Conservation (phyloP, 116 monocot species). For the Thalassia testudinum region DNA sequence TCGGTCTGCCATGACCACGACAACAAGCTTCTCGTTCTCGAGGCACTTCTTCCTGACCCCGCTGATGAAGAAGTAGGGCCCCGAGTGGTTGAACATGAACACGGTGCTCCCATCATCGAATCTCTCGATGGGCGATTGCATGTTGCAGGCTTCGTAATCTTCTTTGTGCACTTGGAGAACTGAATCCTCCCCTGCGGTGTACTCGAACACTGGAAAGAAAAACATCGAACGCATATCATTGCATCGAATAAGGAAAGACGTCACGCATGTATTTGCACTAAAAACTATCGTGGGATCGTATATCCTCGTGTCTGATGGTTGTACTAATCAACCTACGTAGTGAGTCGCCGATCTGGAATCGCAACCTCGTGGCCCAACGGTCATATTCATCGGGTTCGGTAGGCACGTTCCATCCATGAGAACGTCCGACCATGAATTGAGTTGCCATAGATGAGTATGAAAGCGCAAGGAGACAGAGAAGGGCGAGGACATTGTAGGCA, state of each 20-base stretch:
- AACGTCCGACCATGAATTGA: slow-evolving; percentile 55
- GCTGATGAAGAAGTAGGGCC: slow-evolving; percentile 90
- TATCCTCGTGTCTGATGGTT: too few relatives aligned
- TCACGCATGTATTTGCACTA: too few relatives aligned
- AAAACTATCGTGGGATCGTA: too few relatives aligned
- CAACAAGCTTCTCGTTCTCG: slow-evolving; percentile 38
- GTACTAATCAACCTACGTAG: slow-evolving; percentile 50
- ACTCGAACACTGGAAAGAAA: slow-evolving; percentile 44
- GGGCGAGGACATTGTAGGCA: slow-evolving; percentile 1
- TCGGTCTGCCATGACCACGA: slow-evolving; percentile 42
- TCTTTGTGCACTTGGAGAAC: slow-evolving; percentile 40
- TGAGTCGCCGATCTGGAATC: slow-evolving; percentile 55
- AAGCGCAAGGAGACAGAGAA: slow-evolving; percentile 4
- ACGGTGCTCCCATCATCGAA: slow-evolving; percentile 53
- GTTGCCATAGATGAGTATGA: slow-evolving; percentile 24
- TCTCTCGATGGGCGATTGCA: slow-evolving; percentile 8
- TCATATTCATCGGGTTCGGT: slow-evolving; percentile 27
- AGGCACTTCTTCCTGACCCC: slow-evolving; percentile 43
- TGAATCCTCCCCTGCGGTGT: slow-evolving; percentile 35
- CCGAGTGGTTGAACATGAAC: slow-evolving; percentile 38
- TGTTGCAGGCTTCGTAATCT: slow-evolving; percentile 52
- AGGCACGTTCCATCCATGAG: slow-evolving; percentile 46
- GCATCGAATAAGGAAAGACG: too few relatives aligned
- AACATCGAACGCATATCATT: background rate
- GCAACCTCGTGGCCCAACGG: slow-evolving; percentile 36